Evolutionary conservation across 495 filamentous ascomycete species (phyloP).

Genomic region (Penicillium mononematosum): DNA sequence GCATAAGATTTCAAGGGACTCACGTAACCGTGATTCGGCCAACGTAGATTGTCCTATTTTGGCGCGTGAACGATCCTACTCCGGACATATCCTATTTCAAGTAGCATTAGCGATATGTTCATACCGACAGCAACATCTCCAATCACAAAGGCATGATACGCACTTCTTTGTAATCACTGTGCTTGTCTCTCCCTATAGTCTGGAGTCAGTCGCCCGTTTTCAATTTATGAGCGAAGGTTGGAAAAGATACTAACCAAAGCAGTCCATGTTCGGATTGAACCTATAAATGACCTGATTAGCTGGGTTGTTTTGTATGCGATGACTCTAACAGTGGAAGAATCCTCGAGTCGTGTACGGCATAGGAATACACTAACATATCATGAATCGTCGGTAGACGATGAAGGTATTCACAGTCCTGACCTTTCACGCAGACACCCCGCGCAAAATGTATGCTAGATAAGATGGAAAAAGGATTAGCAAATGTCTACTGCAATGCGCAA

Average conservation of each 20-base stretch:
- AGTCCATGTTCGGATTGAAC: slow-evolving; percentile 87
- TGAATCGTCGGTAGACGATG: slow-evolving; percentile 75
- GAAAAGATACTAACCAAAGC: slow-evolving; percentile 67
- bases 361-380: slow-evolving; percentile 51
- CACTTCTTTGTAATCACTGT: slow-evolving; percentile 39
- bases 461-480: slow-evolving; percentile 9
- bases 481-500: neutral
- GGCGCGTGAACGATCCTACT: slow-evolving; percentile 81
- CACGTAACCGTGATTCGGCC: slow-evolving; percentile 41
- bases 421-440: slow-evolving; percentile 75
- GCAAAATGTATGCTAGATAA: slow-evolving; percentile 69
- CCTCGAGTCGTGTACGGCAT: neutral
- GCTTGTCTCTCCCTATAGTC: slow-evolving; percentile 18
- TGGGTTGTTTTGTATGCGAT: neutral
- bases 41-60: slow-evolving; percentile 90
- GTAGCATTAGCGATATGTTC: slow-evolving; percentile 55
- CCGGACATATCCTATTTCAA: slow-evolving; percentile 80
- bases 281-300: neutral
- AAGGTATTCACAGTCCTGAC: slow-evolving; percentile 90
- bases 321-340: neutral
- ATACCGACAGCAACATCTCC: neutral
- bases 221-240: slow-evolving; percentile 24
- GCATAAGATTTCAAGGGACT: neutral
- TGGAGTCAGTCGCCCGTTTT: neutral
- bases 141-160: slow-evolving; percentile 41